Conservation (phyloP, 768 basidiomycete genomes). For the Tubosaeta brunneosetosa region DNA sequence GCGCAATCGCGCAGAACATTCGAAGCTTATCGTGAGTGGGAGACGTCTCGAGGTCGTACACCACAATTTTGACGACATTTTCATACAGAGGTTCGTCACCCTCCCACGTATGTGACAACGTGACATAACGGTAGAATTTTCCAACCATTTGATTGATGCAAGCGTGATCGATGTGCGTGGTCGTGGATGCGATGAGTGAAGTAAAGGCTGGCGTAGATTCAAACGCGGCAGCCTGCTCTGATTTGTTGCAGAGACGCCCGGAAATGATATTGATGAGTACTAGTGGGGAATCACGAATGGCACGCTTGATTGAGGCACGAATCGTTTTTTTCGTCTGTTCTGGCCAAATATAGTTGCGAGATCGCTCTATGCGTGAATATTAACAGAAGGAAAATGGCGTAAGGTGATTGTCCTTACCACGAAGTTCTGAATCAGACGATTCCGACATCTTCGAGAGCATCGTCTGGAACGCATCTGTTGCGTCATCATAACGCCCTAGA, state of each 20-base stretch:
- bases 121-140: neutral
- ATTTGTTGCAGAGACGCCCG: neutral
- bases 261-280: neutral
- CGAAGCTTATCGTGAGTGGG: neutral
- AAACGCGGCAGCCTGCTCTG: neutral
- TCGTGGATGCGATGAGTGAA: neutral
- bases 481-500: neutral
- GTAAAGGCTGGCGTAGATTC: neutral
- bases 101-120: neutral
- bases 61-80: neutral
- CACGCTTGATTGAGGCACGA: neutral
- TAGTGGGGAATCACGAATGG: neutral
- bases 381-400: neutral
- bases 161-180: neutral
- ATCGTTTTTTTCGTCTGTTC: neutral
- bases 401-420: neutral
- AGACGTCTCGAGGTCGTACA: neutral
- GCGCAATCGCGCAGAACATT: neutral
- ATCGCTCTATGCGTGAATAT: neutral
- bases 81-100: neutral
- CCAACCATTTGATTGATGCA: neutral
- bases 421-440: neutral
- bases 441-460: neutral
- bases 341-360: neutral
- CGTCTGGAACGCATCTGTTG: neutral